A percentile compares a stretch with the other conserved stretches of the same genome.
Conservation (phyloP, 2,329 filamentous ascomycete species). For the Rhynchosporium agropyri region DNA sequence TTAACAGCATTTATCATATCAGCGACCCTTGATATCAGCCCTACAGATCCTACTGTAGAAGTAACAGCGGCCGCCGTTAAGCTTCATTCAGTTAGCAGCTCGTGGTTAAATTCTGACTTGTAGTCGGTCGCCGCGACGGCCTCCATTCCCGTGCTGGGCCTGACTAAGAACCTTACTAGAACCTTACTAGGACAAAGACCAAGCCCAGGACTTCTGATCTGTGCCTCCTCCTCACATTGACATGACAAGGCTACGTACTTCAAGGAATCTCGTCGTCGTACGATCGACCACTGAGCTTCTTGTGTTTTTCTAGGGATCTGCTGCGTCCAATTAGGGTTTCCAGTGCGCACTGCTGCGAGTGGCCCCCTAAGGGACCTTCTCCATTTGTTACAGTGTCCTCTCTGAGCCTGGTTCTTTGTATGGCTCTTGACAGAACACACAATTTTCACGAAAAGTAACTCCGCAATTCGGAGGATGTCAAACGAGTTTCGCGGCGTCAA, state of each 20-base stretch:
- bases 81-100: not conserved
- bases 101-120: constrained; percentile 17
- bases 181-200: not conserved
- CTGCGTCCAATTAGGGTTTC: constrained; percentile 4
- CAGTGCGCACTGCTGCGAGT: not conserved
- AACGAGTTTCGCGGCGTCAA: not conserved
- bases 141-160: constrained; percentile 13
- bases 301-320: not conserved
- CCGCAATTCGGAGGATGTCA: not conserved
- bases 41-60: not conserved
- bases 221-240: constrained; percentile 1
- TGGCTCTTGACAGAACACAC: not conserved
- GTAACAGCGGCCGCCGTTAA: constrained; percentile 17
- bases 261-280: constrained; percentile 13
- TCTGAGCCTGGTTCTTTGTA: not conserved
- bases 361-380: not conserved
- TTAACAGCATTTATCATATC: constrained; percentile 7
- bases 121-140: not conserved
- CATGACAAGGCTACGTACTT: constrained; percentile 1
- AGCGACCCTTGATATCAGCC: not conserved
- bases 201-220: not conserved
- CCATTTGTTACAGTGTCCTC: not conserved
- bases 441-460: not conserved
- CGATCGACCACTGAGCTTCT: constrained; percentile 3
- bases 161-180: constrained; percentile 16